phyloP scores from a whole-genome alignment of 805 yeast genomes.

The Starmerella asiatica region DNA sequence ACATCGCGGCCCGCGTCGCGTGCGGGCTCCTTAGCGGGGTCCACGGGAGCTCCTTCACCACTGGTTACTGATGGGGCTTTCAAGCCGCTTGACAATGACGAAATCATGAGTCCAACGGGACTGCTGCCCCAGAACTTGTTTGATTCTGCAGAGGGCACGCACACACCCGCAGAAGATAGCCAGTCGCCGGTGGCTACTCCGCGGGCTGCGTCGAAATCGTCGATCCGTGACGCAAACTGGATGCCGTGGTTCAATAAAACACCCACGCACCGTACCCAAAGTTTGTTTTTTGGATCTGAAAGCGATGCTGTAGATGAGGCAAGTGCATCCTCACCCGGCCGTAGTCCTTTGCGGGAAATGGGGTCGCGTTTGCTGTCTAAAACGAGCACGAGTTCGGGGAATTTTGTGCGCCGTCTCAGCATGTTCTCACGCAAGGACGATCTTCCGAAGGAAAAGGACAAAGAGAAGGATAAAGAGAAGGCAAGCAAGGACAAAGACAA shows the following conservation, averaged over 20 bases:
- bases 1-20: background rate
- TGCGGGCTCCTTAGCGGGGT: background rate
- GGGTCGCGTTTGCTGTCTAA: conserved; percentile 8
- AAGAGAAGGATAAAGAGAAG: background rate
- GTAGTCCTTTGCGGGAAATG: conserved; percentile 6
- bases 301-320: background rate
- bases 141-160: conserved; percentile 4
- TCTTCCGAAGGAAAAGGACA: background rate
- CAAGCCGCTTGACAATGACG: background rate
- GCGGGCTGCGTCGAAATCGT: background rate
- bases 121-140: conserved; percentile 13
- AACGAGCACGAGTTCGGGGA: conserved; percentile 4
- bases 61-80: background rate
- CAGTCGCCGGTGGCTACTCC: background rate
- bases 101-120: conserved; percentile 4
- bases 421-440: conserved; percentile 10
- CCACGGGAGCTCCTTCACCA: background rate
- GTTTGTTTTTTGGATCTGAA: conserved; percentile 11
- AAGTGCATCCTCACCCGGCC: background rate
- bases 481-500: too few species aligned
- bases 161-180: background rate
- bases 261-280: conserved; percentile 6
- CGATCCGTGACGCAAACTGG: conserved; percentile 3
- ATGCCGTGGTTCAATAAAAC: conserved; percentile 9
- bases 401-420: conserved; percentile 13